Conservation (phyloP, 2,329 filamentous ascomycete species). For the Penicillium sumatraense region DNA sequence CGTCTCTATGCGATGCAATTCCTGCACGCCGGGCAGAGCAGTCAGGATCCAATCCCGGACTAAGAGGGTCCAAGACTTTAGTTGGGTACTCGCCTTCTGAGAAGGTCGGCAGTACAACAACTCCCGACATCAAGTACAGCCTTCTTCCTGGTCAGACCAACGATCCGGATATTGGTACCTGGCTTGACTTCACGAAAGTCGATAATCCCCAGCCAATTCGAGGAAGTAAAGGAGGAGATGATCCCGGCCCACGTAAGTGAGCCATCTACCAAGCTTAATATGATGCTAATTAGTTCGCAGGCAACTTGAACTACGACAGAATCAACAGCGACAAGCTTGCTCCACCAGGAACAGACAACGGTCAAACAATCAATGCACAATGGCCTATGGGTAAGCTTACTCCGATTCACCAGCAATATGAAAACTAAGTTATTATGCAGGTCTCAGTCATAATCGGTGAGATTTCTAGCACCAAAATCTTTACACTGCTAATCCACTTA, state of each 20-base stretch:
- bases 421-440: conserved; percentile 20
- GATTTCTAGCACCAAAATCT: background rate
- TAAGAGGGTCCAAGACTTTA: conserved; percentile 36
- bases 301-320: conserved; percentile 56
- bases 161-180: conserved; percentile 55
- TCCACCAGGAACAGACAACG: conserved; percentile 57
- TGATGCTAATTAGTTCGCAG: conserved; percentile 22
- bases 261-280: background rate
- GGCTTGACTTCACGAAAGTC: conserved; percentile 58
- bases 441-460: conserved; percentile 53
- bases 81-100: conserved; percentile 47
- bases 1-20: conserved; percentile 27
- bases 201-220: conserved; percentile 61
- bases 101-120: conserved; percentile 39
- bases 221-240: conserved; percentile 54
- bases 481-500: conserved; percentile 9
- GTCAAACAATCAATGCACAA: conserved; percentile 47
- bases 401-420: too few species aligned
- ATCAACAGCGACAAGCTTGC: conserved; percentile 61
- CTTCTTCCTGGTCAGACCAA: conserved; percentile 58
- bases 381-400: conserved; percentile 56
- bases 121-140: conserved; percentile 44
- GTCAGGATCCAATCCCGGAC: conserved; percentile 27
- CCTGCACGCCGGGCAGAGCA: conserved; percentile 19
- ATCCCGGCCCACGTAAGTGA: conserved; percentile 56